A percentile compares a stretch with the other conserved stretches of the same genome.
Conservation (phyloP, 257 asterid genomes). For the Solanum chilense region DNA sequence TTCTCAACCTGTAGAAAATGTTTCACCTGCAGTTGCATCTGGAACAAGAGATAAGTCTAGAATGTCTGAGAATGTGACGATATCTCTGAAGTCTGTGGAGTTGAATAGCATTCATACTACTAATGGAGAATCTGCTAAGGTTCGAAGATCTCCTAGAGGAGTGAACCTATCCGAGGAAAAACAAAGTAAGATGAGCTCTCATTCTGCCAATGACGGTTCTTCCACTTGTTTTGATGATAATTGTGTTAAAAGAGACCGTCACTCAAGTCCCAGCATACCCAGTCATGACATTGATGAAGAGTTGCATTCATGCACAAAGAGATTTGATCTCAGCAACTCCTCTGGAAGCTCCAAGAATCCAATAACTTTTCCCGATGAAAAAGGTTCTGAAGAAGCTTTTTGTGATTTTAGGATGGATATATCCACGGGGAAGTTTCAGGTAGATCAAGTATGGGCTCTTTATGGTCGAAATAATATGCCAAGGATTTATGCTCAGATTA, state of each 20-base stretch:
- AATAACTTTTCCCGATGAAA: not conserved
- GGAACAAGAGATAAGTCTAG: not conserved
- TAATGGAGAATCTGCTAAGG: not conserved
- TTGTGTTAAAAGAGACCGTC: not conserved
- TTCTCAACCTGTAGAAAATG: constrained; percentile 2
- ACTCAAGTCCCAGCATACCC: not conserved
- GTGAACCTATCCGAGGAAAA: not conserved
- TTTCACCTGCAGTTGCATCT: not conserved
- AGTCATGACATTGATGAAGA: not conserved
- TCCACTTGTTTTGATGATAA: not conserved
- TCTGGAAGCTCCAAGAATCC: not conserved
- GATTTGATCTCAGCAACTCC: not conserved
- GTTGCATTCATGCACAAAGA: not conserved
- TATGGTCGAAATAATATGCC: constrained; percentile 11
- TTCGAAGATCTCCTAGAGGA: constrained; percentile 22
- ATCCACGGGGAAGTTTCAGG: constrained; percentile 2
- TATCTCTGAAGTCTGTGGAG: constrained; percentile 12
- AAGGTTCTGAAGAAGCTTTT: not conserved
- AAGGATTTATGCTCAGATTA: constrained; percentile 9
- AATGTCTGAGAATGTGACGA: not conserved
- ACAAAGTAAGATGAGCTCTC: not conserved
- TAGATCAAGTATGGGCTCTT: constrained; percentile 18
- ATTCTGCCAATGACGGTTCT: not conserved
- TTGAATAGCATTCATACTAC: not conserved
- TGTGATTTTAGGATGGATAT: constrained; percentile 4